These are phyloP conservation scores for Aspergillus sp. DNA, from an alignment of 2,329 filamentous ascomycete species.

Conservation along the genomic window DNA sequence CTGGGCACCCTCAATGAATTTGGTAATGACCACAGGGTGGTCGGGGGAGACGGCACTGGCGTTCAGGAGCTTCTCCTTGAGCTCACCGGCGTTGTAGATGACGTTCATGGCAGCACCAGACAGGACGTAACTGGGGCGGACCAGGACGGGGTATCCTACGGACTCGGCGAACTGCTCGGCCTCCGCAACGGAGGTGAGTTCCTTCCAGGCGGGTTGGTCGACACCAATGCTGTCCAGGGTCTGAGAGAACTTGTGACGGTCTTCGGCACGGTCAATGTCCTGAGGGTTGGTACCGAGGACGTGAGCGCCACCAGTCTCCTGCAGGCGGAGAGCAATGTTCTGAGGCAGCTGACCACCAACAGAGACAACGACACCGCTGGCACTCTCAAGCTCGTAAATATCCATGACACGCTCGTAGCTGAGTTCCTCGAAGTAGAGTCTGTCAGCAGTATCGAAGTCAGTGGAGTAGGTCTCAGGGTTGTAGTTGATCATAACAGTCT, in stretches of 20 bases:
- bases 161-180: slow-evolving; percentile 79
- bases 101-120: slow-evolving; percentile 99
- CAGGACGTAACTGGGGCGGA: slow-evolving; percentile 90
- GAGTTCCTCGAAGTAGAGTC: slow-evolving; percentile 92
- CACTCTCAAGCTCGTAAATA: slow-evolving; percentile 87
- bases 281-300: slow-evolving; percentile 86
- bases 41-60: slow-evolving; percentile 88
- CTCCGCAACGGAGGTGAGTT: slow-evolving; percentile 80
- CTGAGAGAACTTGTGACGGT: slow-evolving; percentile 95
- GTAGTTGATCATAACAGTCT: slow-evolving; percentile 96
- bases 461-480: slow-evolving; percentile 78
- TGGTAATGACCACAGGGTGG: slow-evolving; percentile 95
- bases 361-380: slow-evolving; percentile 84
- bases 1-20: slow-evolving; percentile 94
- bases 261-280: slow-evolving; percentile 96
- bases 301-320: slow-evolving; percentile 83
- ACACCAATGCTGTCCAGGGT: slow-evolving; percentile 95
- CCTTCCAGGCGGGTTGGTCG: slow-evolving; percentile 96
- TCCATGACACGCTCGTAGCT: slow-evolving; percentile 98
- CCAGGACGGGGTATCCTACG: slow-evolving; percentile 89
- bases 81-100: slow-evolving; percentile 77
- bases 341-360: slow-evolving; percentile 94
- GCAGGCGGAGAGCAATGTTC: slow-evolving; percentile 90
- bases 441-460: slow-evolving; percentile 84
- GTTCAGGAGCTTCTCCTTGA: slow-evolving; percentile 90